Conservation (phyloP, 805 yeast genomes). For the Starmerella asiatica region DNA sequence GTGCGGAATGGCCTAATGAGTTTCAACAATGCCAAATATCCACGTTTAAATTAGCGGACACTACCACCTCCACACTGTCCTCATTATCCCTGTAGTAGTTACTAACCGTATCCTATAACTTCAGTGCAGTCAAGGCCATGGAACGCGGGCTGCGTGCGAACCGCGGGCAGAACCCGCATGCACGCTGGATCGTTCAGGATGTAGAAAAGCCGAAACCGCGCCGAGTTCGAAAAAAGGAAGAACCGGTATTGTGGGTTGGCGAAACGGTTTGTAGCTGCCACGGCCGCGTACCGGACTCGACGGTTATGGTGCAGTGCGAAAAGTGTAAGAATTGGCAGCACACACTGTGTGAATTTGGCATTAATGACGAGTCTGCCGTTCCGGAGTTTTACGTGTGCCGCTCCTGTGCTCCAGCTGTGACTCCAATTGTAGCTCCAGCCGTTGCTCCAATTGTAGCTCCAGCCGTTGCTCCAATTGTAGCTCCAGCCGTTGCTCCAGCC, state of each 20-base stretch:
- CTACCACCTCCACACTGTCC: no score
- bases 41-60: no score
- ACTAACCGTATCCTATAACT: no score
- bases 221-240: constrained; percentile 3
- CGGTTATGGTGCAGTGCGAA: constrained; percentile 54
- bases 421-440: no score
- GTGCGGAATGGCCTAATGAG: no score
- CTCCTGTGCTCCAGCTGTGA: no score
- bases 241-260: constrained; percentile 2
- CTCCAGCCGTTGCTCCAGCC: no score
- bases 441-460: no score
- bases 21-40: no score
- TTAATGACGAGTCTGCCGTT: constrained; percentile 30
- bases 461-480: no score
- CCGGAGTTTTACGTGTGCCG: constrained; percentile 45
- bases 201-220: constrained; percentile 1
- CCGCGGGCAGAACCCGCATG: constrained; percentile 16
- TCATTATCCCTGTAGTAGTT: no score
- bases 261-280: constrained; percentile 18
- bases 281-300: constrained; percentile 33
- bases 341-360: constrained; percentile 43
- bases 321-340: constrained; percentile 59
- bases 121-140: not conserved
- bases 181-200: constrained; percentile 14
- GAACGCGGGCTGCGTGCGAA: constrained; percentile 16